These are phyloP conservation scores for Carex kokanica DNA, from an alignment of 176 grass and related monocot species.

Conservation along the genomic window DNA sequence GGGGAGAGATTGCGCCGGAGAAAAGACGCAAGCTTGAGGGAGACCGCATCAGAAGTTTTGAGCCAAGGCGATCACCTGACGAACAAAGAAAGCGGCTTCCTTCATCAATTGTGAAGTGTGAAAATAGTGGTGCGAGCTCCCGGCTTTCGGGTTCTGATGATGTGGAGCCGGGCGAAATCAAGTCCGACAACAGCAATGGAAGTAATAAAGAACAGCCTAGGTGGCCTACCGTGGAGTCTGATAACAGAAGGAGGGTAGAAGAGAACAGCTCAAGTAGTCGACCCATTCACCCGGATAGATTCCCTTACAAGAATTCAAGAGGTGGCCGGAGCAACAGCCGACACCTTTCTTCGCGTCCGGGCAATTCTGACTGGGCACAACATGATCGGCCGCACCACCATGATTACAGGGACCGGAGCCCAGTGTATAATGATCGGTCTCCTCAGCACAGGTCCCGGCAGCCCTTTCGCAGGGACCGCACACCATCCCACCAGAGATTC, in stretches of 20 bases:
- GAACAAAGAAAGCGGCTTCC: slow-evolving; percentile 28
- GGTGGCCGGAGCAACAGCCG: slow-evolving; percentile 41
- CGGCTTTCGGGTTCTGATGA: slow-evolving; percentile 36
- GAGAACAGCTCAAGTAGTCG: slow-evolving; percentile 28
- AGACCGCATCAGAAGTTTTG: slow-evolving; percentile 10
- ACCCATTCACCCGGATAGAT: slow-evolving; percentile 27
- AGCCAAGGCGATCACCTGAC: slow-evolving; percentile 27
- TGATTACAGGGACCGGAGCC: slow-evolving; percentile 58
- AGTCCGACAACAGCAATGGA: slow-evolving; percentile 55
- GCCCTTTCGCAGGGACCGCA: slow-evolving; percentile 7
- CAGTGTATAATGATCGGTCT: slow-evolving; percentile 46
- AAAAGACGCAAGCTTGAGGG: slow-evolving; percentile 31
- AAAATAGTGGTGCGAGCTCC: slow-evolving; percentile 10
- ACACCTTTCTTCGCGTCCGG: slow-evolving; percentile 55
- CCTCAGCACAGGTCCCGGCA: slow-evolving; percentile 26
- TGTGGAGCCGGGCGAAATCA: slow-evolving; percentile 70
- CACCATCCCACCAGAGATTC: slow-evolving; percentile 23
- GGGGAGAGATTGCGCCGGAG: slow-evolving; percentile 32
- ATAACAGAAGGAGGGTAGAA: slow-evolving; percentile 59
- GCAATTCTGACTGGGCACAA: slow-evolving; percentile 55
- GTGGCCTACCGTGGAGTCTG: slow-evolving; percentile 33
- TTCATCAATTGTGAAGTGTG: slow-evolving; percentile 28
- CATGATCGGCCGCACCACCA: slow-evolving; percentile 50
- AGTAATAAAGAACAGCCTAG: slow-evolving; percentile 29
- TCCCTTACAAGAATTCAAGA: slow-evolving; percentile 33